Conservation (phyloP, 768 basidiomycete genomes). For the Kwoniella europaea region DNA sequence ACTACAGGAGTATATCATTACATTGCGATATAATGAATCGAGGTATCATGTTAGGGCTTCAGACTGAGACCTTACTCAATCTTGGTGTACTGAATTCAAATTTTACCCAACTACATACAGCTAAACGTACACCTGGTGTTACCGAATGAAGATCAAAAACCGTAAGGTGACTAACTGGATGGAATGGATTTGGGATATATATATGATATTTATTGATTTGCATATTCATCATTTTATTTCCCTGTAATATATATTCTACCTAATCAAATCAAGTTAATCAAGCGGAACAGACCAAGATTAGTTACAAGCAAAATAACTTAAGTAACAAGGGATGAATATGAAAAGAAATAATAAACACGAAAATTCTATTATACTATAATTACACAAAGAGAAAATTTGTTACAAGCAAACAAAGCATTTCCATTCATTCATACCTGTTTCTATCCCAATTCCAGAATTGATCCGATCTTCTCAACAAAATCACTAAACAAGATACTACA, state of each 20-base stretch:
- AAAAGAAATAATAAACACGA: neutral
- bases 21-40: no score
- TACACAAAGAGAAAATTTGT: neutral
- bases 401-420: conserved; percentile 1
- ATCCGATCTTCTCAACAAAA: no score
- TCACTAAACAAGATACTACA: no score
- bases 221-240: neutral
- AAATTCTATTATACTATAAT: neutral
- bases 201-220: neutral
- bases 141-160: no score
- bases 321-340: neutral
- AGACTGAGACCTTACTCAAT: no score
- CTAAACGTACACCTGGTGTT: no score
- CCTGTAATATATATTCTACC: neutral
- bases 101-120: no score
- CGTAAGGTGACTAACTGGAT: no score
- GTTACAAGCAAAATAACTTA: neutral
- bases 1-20: no score
- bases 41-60: no score
- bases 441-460: neutral
- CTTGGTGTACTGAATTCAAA: no score
- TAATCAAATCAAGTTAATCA: neutral
- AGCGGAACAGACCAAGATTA: no score
- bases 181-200: neutral
- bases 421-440: neutral